phyloP scores from a whole-genome alignment of 2,329 filamentous ascomycete genomes.

The Monosporascus sp. region DNA sequence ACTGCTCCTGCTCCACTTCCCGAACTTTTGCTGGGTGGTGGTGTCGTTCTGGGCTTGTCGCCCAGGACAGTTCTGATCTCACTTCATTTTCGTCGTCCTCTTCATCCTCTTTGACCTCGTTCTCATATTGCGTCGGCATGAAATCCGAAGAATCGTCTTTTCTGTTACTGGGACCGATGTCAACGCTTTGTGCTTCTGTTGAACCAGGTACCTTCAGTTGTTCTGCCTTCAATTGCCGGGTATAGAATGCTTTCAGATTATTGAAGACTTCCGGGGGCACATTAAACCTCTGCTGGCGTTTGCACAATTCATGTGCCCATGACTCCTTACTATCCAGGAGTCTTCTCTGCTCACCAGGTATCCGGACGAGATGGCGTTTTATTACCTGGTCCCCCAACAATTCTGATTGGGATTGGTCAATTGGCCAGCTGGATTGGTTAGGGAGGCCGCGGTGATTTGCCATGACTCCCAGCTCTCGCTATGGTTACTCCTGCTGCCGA shows the following conservation, averaged over 20 bases:
- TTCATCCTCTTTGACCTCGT: not conserved
- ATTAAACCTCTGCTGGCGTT: conserved; percentile 20
- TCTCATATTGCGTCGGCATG: not conserved
- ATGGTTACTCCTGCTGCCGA: too few species aligned
- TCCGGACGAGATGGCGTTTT: conserved; percentile 34
- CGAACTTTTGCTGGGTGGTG: conserved; percentile 1
- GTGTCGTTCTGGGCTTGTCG: conserved; percentile 8
- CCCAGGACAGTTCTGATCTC: conserved; percentile 5
- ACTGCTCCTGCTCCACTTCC: conserved; percentile 3
- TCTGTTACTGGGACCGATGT: not conserved
- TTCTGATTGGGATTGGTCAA: conserved; percentile 12
- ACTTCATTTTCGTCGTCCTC: not conserved
- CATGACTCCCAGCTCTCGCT: not conserved
- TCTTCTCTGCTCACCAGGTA: conserved; percentile 42
- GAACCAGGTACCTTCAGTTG: conserved; percentile 2
- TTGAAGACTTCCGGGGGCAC: conserved; percentile 29
- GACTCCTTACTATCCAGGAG: conserved; percentile 42
- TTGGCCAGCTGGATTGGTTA: conserved; percentile 6
- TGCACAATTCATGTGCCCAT: conserved; percentile 25
- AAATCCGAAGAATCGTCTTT: conserved; percentile 2
- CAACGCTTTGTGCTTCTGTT: not conserved
- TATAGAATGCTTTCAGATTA: conserved; percentile 17
- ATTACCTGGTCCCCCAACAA: conserved; percentile 30
- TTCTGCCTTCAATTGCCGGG: conserved; percentile 7
- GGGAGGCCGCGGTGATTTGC: not conserved